These are phyloP conservation scores for Phytophthora niederhauseri DNA, from an alignment of 352 stramenopile genomes.

Conservation along the genomic window DNA sequence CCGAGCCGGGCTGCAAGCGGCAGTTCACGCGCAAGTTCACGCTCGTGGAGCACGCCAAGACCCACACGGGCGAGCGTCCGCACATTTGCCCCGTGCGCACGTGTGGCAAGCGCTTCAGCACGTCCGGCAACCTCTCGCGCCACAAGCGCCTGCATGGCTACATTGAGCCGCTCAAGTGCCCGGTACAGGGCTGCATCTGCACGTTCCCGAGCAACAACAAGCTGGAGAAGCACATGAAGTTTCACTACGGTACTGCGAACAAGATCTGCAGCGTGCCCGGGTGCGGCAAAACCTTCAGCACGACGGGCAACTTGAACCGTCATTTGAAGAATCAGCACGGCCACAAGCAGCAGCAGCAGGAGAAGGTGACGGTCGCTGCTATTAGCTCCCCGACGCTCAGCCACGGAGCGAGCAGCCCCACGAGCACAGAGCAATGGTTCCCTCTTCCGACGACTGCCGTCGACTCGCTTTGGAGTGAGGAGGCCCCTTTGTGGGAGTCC, in stretches of 20 bases:
- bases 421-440: constrained; percentile 35
- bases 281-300: constrained; percentile 68
- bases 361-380: constrained; percentile 1
- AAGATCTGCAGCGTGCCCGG: constrained; percentile 41
- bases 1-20: constrained; percentile 33
- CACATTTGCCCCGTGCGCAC: constrained; percentile 44
- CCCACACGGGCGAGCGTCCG: constrained; percentile 57
- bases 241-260: constrained; percentile 45
- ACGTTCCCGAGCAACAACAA: constrained; percentile 55
- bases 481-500: constrained; percentile 10
- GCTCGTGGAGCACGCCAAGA: constrained; percentile 59
- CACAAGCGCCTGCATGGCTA: constrained; percentile 58
- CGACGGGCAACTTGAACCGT: constrained; percentile 55
- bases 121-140: constrained; percentile 58
- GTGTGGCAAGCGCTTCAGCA: constrained; percentile 61
- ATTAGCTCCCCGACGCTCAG: background rate
- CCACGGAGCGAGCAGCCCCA: constrained; percentile 30
- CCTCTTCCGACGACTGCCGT: constrained; percentile 9
- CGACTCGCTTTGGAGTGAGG: constrained; percentile 21
- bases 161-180: constrained; percentile 46
- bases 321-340: constrained; percentile 51
- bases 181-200: constrained; percentile 43
- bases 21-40: constrained; percentile 58
- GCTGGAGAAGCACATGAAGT: constrained; percentile 67
- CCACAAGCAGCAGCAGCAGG: constrained; percentile 13